phyloP scores from a whole-genome alignment of 441 rosid species.

The Mallotus repandus region DNA sequence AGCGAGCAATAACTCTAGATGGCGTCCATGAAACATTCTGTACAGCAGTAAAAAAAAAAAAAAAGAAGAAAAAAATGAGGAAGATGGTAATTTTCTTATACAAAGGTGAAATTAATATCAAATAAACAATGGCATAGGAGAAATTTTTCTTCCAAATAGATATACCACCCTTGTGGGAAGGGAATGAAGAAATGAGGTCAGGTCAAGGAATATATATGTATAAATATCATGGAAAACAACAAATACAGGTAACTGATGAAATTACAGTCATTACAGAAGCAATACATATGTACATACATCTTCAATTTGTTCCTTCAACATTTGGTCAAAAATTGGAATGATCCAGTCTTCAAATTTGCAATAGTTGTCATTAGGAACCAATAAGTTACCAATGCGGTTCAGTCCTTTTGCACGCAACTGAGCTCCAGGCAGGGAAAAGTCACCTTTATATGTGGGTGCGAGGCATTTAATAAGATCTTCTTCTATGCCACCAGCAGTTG shows the following conservation, averaged over 20 bases:
- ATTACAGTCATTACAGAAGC: not conserved
- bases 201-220: not conserved
- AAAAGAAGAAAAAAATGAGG: slow-evolving; percentile 5
- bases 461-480: slow-evolving; percentile 95
- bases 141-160: not conserved
- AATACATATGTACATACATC: slow-evolving; percentile 48
- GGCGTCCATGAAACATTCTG: slow-evolving; percentile 88
- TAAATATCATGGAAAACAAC: not conserved
- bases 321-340: slow-evolving; percentile 78
- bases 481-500: slow-evolving; percentile 93
- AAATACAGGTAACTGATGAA: not conserved
- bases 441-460: slow-evolving; percentile 87
- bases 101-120: not conserved
- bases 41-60: slow-evolving; percentile 21
- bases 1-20: slow-evolving; percentile 66
- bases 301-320: slow-evolving; percentile 85
- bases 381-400: slow-evolving; percentile 85
- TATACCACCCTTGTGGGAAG: not conserved
- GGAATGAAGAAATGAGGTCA: not conserved
- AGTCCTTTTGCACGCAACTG: slow-evolving; percentile 71
- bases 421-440: slow-evolving; percentile 76
- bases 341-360: slow-evolving; percentile 98
- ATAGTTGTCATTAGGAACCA: slow-evolving; percentile 90
- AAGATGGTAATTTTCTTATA: not conserved
- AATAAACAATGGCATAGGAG: not conserved